Conservation (phyloP, 495 filamentous ascomycete genomes). For the Podospora bellae-mahoneyi region DNA sequence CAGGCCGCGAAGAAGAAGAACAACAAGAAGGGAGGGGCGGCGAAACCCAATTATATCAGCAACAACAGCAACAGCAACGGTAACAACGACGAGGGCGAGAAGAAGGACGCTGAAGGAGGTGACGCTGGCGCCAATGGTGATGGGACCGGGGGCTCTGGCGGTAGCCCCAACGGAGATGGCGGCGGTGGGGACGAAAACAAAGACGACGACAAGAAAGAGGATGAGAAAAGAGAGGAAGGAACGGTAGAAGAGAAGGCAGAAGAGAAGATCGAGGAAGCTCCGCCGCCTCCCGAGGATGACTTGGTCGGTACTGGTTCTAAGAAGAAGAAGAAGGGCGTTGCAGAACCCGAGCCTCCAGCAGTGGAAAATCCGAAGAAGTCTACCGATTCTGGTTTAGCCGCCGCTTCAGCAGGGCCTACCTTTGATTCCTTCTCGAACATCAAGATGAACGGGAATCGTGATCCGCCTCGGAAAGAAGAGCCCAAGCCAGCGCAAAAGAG, state of each 20-base stretch:
- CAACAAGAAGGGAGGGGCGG: constrained; percentile 17
- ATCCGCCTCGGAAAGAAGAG: constrained; percentile 19
- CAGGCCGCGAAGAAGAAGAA: constrained; percentile 45
- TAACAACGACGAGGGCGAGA: constrained; percentile 43
- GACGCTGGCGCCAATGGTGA: neutral
- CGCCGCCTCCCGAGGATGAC: constrained; percentile 22
- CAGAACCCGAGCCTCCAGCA: constrained; percentile 7
- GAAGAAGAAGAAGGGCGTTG: constrained; percentile 45
- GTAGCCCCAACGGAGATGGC: constrained; percentile 25
- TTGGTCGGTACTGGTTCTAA: constrained; percentile 8
- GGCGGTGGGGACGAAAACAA: constrained; percentile 31
- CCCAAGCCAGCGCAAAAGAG: neutral
- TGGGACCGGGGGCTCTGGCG: constrained; percentile 18
- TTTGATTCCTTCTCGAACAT: constrained; percentile 47
- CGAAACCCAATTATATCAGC: constrained; percentile 14
- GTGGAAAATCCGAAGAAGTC: neutral
- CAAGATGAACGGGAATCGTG: constrained; percentile 44
- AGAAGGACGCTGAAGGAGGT: constrained; percentile 34
- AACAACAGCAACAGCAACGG: constrained; percentile 14
- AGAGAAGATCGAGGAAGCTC: constrained; percentile 12
- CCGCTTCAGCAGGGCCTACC: constrained; percentile 22
- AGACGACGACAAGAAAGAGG: constrained; percentile 26
- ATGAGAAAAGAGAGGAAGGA: constrained; percentile 38
- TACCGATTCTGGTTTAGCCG: constrained; percentile 11
- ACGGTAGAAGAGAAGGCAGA: constrained; percentile 27